Evolutionary conservation across 2,329 filamentous ascomycete species (phyloP), one percentile per base, ranked within the genome.

Genomic region (Pseudocercospora musae): DNA sequence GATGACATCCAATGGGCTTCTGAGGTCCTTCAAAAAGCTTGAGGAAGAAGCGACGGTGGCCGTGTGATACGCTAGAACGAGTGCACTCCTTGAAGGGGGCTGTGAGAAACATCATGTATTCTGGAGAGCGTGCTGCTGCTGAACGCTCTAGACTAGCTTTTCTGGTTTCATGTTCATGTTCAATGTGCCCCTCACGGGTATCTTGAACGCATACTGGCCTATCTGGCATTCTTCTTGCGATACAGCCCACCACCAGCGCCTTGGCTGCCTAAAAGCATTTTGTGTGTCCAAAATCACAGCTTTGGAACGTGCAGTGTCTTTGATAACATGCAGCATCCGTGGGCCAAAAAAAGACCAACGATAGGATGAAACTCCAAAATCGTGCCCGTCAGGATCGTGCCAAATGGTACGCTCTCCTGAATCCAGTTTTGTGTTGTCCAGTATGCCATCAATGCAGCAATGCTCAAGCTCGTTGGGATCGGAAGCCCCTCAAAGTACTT

Each of bases 401-500:
- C 94, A 31, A 90, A 77, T 8, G 95, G 95, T n/a, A 99, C 78
- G 62, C 87, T 81, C 23, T 90, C 87, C 64, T 91, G 82, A 50
- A 94, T 84, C 90, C 90, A 94, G 66, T 89, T 89, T 69, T 91
- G 83, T 60, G 84, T 87, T 29, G 96, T 85, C 89, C 92, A 98
- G 79, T 89, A 96, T 29, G 89, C 91, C 91, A 98, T 96, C 62
- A 96, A 72, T 13, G 83, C 86, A 65, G 91, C 92, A 69, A 96
- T 87, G 1, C 84, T 88, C 23, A 98, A 81, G 23, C 90, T 93
- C 2, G 92, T 98, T 1, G 95, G 95, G 72, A 98, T 97, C 0
- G 95, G 95, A 0, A 94, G 96, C 70, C 95, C 95, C 79, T 99
- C 95, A 71, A 99, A 99, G 80, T 96, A 99, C 74, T 90, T 86